phyloP scores from a whole-genome alignment of 2,329 filamentous ascomycete species.

The Colletotrichum cuscutae region DNA sequence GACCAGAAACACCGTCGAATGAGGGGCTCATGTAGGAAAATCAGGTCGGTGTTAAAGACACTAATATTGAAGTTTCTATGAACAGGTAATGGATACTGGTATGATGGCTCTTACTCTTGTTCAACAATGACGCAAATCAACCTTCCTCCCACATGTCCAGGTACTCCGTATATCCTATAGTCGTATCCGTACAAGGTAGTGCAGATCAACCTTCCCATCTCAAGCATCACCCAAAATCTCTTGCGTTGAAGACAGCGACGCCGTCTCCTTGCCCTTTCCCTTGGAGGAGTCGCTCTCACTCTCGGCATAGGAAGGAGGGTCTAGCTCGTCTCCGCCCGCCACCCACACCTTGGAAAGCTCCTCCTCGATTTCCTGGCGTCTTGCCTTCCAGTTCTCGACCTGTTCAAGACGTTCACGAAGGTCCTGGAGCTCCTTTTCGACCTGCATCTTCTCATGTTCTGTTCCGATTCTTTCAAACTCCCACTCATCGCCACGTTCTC shows the following conservation, averaged over 20 bases:
- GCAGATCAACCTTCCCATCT: neutral
- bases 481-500: slow-evolving; percentile 86
- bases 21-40: neutral
- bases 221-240: slow-evolving; percentile 27
- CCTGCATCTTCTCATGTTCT: slow-evolving; percentile 89
- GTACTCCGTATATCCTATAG: slow-evolving; percentile 2
- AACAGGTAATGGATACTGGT: slow-evolving; percentile 11
- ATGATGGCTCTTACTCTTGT: neutral
- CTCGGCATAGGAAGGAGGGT: slow-evolving; percentile 57
- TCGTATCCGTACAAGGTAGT: slow-evolving; percentile 14
- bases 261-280: slow-evolving; percentile 28
- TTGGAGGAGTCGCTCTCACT: slow-evolving; percentile 33
- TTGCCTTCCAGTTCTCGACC: slow-evolving; percentile 85
- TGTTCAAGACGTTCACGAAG: slow-evolving; percentile 81
- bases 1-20: neutral
- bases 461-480: slow-evolving; percentile 94
- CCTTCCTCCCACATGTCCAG: neutral
- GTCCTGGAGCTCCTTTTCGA: slow-evolving; percentile 90
- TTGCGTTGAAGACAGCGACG: slow-evolving; percentile 1
- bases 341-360: slow-evolving; percentile 78
- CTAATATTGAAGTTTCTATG: slow-evolving; percentile 22
- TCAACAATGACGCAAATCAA: slow-evolving; percentile 2
- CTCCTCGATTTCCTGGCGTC: slow-evolving; percentile 82
- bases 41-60: neutral
- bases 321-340: slow-evolving; percentile 59